Conservation (phyloP, 2,329 filamentous ascomycete genomes). For the Rachicladosporium sp. region DNA sequence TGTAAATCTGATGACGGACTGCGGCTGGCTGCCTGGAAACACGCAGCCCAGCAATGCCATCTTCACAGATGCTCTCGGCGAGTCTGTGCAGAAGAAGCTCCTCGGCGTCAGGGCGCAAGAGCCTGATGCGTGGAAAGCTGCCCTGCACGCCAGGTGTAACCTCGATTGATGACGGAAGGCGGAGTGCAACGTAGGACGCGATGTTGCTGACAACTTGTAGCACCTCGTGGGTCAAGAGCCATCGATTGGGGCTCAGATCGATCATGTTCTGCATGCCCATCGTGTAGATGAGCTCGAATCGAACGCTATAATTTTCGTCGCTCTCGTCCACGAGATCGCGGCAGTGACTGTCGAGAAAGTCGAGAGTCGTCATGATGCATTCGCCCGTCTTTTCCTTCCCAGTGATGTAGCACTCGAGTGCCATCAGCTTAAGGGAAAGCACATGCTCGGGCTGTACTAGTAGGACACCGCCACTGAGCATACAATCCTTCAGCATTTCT, state of each 20-base stretch:
- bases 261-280: slow-evolving; percentile 28
- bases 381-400: slow-evolving; percentile 28
- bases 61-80: slow-evolving; percentile 21
- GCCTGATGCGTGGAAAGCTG: slow-evolving; percentile 42
- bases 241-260: slow-evolving; percentile 29
- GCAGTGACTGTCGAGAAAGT: slow-evolving; percentile 36
- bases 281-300: slow-evolving; percentile 33
- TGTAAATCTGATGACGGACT: slow-evolving; percentile 7
- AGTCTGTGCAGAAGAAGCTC: slow-evolving; percentile 19
- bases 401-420: slow-evolving; percentile 44
- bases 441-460: slow-evolving; percentile 51
- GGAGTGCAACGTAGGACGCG: slow-evolving; percentile 1
- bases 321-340: slow-evolving; percentile 55
- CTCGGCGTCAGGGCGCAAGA: slow-evolving; percentile 33
- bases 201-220: slow-evolving; percentile 18
- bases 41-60: neutral
- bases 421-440: slow-evolving; percentile 52
- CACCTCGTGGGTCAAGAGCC: slow-evolving; percentile 25
- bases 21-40: neutral
- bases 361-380: slow-evolving; percentile 41
- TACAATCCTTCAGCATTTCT: slow-evolving; percentile 31
- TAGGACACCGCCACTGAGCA: slow-evolving; percentile 39
- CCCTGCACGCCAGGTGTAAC: slow-evolving; percentile 5
- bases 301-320: slow-evolving; percentile 29
- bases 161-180: slow-evolving; percentile 9